phyloP scores from a whole-genome alignment of 2,329 filamentous ascomycete species.

The Aspergillus vadensis region DNA sequence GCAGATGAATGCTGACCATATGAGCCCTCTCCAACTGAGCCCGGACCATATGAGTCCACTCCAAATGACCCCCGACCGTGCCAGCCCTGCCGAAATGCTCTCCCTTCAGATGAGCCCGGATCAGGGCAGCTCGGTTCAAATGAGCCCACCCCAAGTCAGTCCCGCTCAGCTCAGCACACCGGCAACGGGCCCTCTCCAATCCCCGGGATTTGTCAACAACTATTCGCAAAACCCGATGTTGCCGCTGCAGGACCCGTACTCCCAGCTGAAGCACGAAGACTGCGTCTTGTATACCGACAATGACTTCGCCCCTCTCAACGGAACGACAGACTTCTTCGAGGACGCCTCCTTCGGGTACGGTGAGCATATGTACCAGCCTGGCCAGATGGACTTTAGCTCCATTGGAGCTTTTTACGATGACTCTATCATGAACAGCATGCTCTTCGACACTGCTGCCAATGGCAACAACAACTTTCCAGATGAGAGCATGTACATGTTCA shows the following conservation, averaged over 20 bases:
- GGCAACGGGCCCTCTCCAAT: conserved; percentile 1
- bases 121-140: conserved; percentile 1
- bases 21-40: conserved; percentile 2
- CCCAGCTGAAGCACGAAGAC: conserved; percentile 6
- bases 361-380: conserved; percentile 3
- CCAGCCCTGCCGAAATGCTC: conserved; percentile 1
- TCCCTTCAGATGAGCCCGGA: conserved; percentile 3
- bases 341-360: conserved; percentile 7
- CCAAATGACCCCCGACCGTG: conserved; percentile 1
- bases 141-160: conserved; percentile 4
- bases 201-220: conserved; percentile 4
- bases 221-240: conserved; percentile 6
- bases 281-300: conserved; percentile 8
- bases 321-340: conserved; percentile 5
- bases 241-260: conserved; percentile 4
- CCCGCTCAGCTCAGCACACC: conserved; percentile 3
- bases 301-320: conserved; percentile 6
- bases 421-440: conserved; percentile 4
- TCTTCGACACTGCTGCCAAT: not conserved
- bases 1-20: conserved; percentile 5
- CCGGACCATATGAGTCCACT: conserved; percentile 2
- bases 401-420: conserved; percentile 6
- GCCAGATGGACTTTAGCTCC: not conserved
- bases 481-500: not conserved
- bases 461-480: not conserved